Conservation (phyloP, 169 alveolate species). For the Cryptosporidium meleagridis region DNA sequence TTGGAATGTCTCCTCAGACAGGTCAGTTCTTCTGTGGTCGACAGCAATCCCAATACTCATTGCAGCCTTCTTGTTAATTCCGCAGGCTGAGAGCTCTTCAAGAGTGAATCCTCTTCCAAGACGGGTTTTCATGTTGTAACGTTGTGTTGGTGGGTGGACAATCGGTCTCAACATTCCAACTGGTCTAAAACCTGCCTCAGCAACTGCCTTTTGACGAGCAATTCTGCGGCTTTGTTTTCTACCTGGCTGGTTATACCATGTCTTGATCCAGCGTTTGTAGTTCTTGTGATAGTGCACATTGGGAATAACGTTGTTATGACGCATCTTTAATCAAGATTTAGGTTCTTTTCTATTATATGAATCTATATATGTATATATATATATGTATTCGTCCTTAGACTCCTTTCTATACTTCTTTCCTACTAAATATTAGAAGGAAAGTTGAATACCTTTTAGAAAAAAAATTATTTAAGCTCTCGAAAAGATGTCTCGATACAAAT, state of each 20-base stretch:
- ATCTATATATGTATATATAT: too few species aligned
- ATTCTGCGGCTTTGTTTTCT: slow-evolving; percentile 92
- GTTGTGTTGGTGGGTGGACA: slow-evolving; percentile 95
- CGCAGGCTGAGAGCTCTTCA: slow-evolving; percentile 94
- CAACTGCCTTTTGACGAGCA: slow-evolving; percentile 91
- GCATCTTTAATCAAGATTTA: slow-evolving; percentile 78
- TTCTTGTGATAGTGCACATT: slow-evolving; percentile 97
- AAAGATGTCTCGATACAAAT: slow-evolving; percentile 1
- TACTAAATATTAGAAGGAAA: neutral
- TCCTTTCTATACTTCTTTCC: slow-evolving; percentile 4
- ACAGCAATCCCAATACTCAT: slow-evolving; percentile 97
- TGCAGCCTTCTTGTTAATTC: slow-evolving; percentile 94
- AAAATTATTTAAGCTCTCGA: neutral
- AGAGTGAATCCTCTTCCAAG: slow-evolving; percentile 99
- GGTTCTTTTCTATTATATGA: slow-evolving; percentile 25
- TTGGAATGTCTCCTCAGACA: slow-evolving; percentile 92
- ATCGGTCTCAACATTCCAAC: slow-evolving; percentile 93
- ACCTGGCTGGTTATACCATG: slow-evolving; percentile 98
- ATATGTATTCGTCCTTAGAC: neutral
- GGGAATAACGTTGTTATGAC: slow-evolving; percentile 97
- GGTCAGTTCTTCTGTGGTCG: slow-evolving; percentile 98
- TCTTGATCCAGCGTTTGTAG: slow-evolving; percentile 96
- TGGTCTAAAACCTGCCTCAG: slow-evolving; percentile 94
- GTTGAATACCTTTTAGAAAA: neutral
- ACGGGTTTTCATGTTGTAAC: slow-evolving; percentile 96